Percentiles rank a stretch among this genome's conserved stretches.
These are phyloP conservation scores for Aspergillus glaucus DNA, from an alignment of 2,329 filamentous ascomycete species.

Conservation along the genomic window DNA sequence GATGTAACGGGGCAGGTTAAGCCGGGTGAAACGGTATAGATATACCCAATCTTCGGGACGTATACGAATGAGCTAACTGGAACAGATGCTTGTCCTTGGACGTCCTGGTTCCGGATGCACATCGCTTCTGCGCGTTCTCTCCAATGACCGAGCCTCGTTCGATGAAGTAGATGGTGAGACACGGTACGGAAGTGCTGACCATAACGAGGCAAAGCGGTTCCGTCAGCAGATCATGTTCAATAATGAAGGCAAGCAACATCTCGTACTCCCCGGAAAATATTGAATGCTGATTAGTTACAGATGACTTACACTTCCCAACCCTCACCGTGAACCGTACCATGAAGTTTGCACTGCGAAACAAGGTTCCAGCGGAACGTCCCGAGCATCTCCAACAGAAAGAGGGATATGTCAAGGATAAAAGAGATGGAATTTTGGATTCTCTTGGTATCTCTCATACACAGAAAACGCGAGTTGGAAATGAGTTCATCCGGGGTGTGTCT, in stretches of 20 bases:
- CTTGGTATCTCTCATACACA: slow-evolving; percentile 45
- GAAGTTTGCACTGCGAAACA: slow-evolving; percentile 60
- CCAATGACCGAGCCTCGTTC: slow-evolving; percentile 58
- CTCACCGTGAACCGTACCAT: slow-evolving; percentile 68
- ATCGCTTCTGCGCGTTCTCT: slow-evolving; percentile 61
- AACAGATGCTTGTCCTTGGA: slow-evolving; percentile 58
- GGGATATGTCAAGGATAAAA: slow-evolving; percentile 25
- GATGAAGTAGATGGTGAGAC: slow-evolving; percentile 50
- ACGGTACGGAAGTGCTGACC: slow-evolving; percentile 48
- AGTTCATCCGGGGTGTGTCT: slow-evolving; percentile 59
- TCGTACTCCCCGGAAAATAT: not conserved
- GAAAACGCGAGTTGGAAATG: slow-evolving; percentile 61
- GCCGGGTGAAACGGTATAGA: slow-evolving; percentile 39
- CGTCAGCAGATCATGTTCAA: slow-evolving; percentile 58
- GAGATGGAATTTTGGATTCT: slow-evolving; percentile 26
- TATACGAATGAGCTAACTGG: not conserved
- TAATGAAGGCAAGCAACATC: slow-evolving; percentile 47
- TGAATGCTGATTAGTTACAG: slow-evolving; percentile 15
- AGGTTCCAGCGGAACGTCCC: slow-evolving; percentile 23
- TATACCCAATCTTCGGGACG: not conserved
- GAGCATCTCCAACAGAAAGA: slow-evolving; percentile 17
- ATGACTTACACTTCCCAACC: slow-evolving; percentile 67
- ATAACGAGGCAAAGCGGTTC: slow-evolving; percentile 38
- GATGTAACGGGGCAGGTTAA: slow-evolving; percentile 35
- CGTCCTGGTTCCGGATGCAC: slow-evolving; percentile 65